Evolutionary conservation across 176 grass and related monocot species (phyloP), one percentile per base, ranked within the genome.

Genomic region (Musa itinerans): DNA sequence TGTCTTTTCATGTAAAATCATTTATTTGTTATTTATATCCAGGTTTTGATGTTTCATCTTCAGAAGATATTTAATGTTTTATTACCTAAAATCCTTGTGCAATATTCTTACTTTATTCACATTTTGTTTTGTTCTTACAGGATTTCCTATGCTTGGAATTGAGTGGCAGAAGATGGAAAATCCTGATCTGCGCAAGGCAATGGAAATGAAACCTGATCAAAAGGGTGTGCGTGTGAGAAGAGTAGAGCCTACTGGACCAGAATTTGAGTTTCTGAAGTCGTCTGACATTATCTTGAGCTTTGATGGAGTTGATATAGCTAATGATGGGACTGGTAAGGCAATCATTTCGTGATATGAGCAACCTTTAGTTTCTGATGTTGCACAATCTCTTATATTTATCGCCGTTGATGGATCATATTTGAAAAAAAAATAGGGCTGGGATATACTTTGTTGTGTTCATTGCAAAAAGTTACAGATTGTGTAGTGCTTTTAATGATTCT

Each of bases 151-250:
- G 80, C 81, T 99, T 55, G 96, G 88, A 16, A 74, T 92, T 76
- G 91, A 99, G 79, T 99, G 91, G 96, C 96, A 99, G 80, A 99
- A 99, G 85, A 99, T 99, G 91, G 96, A 99, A 85, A 99, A 92
- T 77, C 96, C 96, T 79, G 91, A 99, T 88, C 83, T 99, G 71
- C 88, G 96, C 26, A 99, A 99, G 62, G 91, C 91, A 73, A 92
- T 99, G 83, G 86, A 91, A 78, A 95, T 99, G 96, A 91, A 80
- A 78, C 48, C 86, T 69, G 85, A 92, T 49, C 96, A 95, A 70
- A 99, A 94, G 53, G 96, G 96, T 83, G 96, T 92, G 62, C 96
- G 96, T 59, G 63, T 99, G 27, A 91, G 91, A 79, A 84, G 96
- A 79, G 74, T 99, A 24, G 96, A 99, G 61, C 96, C 96, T 78